Conservation (phyloP, 805 yeast genomes). For the Ogataea trehalophila region DNA sequence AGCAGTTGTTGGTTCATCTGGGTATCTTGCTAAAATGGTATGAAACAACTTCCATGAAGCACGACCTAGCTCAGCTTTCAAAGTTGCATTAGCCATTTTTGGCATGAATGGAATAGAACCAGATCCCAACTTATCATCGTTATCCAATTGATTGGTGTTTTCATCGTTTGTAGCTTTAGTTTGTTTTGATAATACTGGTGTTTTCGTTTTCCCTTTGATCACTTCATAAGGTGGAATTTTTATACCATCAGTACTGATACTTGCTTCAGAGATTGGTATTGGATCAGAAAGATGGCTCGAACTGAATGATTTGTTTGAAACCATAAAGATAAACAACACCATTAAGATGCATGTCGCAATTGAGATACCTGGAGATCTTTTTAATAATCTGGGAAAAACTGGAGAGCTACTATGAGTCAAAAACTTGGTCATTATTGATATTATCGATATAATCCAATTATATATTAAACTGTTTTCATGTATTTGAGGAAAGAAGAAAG, state of each 20-base stretch:
- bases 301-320: constrained; percentile 16
- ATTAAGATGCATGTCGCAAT: constrained; percentile 15
- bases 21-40: constrained; percentile 87
- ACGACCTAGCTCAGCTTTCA: constrained; percentile 74
- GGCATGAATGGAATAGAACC: constrained; percentile 65
- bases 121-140: constrained; percentile 2
- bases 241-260: not conserved
- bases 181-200: not conserved
- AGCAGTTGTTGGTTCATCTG: constrained; percentile 65
- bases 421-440: not conserved
- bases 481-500: too few relatives aligned
- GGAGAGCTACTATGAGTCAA: not conserved
- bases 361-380: constrained; percentile 15
- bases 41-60: constrained; percentile 92
- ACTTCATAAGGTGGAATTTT: not conserved
- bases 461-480: too few relatives aligned
- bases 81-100: constrained; percentile 74
- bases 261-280: constrained; percentile 12
- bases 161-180: not conserved
- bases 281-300: constrained; percentile 18
- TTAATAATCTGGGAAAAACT: constrained; percentile 7
- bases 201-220: not conserved
- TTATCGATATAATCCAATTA: not conserved
- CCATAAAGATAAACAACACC: constrained; percentile 14
- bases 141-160: not conserved